Evolutionary conservation across 768 basidiomycete genomes (phyloP), one percentile per base, ranked within the genome.

Genomic region (Neoboletus subvelutipes): DNA sequence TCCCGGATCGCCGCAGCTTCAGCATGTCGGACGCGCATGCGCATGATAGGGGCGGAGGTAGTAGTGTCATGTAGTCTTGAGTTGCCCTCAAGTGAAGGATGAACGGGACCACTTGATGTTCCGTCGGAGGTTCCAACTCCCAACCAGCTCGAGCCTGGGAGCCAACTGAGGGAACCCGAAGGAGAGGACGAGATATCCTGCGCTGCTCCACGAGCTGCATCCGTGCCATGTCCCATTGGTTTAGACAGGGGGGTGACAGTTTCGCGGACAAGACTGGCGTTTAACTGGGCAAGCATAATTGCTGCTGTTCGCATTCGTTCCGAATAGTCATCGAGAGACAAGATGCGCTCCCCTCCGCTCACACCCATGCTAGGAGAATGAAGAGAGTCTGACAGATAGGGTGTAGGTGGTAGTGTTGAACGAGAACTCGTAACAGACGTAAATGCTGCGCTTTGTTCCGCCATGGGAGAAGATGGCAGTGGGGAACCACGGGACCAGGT

Each of bases 281-380:
- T 97, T 47, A 99, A 81, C 72, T 99, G 97, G 1, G 97, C 87
- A 29, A 99, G 86, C 97, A 99, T 98, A 59, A 98, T 88, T 11
- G 97, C 97, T 11, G 97, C 97, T 11, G 94, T 97, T 9, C 93
- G 86, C 97, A 99, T 99, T 50, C 97, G 85, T 63, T 98, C 94
- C 1, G 96, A 96, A 74, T 99, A 99, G 63, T 99, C 96, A 64
- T 99, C 96, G 24, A 99, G 77, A 1, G 94, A 93, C 15, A 98
- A 75, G 26, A 61, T 48, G 34, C 39, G 55, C n/a, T 66, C 64
- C n/a, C 50, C 47, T 48, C 50, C 56, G 22, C 50, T 55, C 18
- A 46, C 6, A 36, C 17, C 47, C 3, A 34, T 50, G 31, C 41
- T 49, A 20, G 60, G 47, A 39, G 54, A 59, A 40, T 29, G 54